Percentiles rank a stretch among this genome's conserved stretches.
Evolutionary conservation across 106 monocot species (phyloP).

Genomic region (Allium fistulosum): DNA sequence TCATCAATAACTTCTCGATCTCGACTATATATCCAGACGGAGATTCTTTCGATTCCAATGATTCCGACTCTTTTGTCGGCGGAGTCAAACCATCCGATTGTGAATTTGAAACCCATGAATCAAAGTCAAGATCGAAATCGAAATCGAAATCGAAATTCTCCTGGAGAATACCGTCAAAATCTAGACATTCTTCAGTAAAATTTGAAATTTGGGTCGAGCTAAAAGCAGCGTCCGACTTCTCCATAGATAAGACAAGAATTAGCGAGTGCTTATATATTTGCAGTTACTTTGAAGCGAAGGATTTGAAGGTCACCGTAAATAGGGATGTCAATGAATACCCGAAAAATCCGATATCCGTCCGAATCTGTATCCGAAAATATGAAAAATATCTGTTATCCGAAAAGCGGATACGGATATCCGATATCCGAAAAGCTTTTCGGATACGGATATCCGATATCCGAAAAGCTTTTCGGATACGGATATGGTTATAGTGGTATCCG

Average conservation of each 20-base stretch:
- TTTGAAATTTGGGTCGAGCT: no score
- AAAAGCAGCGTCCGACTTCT: not conserved
- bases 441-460: no score
- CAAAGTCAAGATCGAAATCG: conserved; percentile 1
- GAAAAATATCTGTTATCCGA: no score
- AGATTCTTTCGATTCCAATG: not conserved
- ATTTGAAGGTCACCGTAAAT: not conserved
- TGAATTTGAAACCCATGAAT: conserved; percentile 2
- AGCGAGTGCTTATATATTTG: not conserved
- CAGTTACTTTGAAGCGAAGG: not conserved
- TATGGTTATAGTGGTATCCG: no score
- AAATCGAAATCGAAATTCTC: conserved; percentile 9
- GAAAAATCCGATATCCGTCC: no score
- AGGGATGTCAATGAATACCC: no score
- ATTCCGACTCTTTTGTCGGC: not conserved
- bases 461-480: no score
- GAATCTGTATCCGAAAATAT: no score
- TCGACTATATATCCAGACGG: not conserved
- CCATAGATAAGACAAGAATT: not conserved
- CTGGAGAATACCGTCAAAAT: not conserved
- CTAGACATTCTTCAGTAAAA: not conserved
- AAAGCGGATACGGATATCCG: no score
- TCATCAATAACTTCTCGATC: conserved; percentile 18
- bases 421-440: no score
- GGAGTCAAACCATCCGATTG: not conserved